These are phyloP conservation scores for Acanthamoeba lenticulata DNA, from an alignment of 208 protist species.

Conservation along the genomic window DNA sequence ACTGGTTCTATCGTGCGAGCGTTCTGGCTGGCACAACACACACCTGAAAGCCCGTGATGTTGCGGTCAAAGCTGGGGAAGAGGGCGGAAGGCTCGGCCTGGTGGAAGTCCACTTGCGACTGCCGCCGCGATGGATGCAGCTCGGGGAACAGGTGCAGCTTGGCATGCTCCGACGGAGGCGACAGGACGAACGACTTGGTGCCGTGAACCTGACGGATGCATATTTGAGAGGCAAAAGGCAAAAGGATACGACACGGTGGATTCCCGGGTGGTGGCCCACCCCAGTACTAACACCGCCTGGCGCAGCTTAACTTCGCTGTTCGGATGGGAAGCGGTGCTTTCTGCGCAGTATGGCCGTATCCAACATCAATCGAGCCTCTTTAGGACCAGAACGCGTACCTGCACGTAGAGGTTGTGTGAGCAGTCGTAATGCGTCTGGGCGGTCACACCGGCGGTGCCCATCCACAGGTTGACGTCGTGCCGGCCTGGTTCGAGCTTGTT, in stretches of 20 bases:
- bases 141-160: constrained; percentile 35
- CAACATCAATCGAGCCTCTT: background rate
- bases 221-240: too few relatives aligned
- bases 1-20: background rate
- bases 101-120: constrained; percentile 56
- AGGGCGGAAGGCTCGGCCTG: background rate
- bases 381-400: background rate
- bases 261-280: too few relatives aligned
- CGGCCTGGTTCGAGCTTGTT: background rate
- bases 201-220: background rate
- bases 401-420: constrained; percentile 46
- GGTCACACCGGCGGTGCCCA: background rate
- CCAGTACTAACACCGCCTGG: too few relatives aligned
- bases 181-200: background rate
- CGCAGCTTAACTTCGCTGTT: too few relatives aligned
- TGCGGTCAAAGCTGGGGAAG: constrained; percentile 10
- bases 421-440: constrained; percentile 49
- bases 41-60: background rate
- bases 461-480: constrained; percentile 46
- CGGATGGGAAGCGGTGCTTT: too few relatives aligned
- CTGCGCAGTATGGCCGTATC: too few relatives aligned
- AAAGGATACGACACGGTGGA: too few relatives aligned
- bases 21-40: background rate
- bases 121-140: constrained; percentile 4
- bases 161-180: background rate